Evolutionary conservation across 1,284 basidiomycete species (phyloP).

Genomic region (Ceratorhiza oryzae-sativae): DNA sequence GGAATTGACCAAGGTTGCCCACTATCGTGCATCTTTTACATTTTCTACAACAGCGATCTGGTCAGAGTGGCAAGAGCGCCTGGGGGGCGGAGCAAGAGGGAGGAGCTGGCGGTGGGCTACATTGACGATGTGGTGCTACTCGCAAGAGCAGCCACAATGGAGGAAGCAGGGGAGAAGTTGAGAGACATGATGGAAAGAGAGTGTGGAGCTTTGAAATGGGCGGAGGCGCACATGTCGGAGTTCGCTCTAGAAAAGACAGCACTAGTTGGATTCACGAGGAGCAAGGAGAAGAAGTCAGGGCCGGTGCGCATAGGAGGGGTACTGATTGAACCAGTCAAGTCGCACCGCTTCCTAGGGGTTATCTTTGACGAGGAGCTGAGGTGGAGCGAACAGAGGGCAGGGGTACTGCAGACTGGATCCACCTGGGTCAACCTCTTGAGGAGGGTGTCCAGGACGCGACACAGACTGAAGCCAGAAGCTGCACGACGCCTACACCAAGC

Average conservation of each 20-base stretch:
- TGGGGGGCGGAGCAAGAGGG: not conserved
- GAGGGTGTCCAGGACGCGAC: not conserved
- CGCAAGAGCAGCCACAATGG: slow-evolving; percentile 12
- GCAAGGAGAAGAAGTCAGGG: not conserved
- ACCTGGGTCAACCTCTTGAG: slow-evolving; percentile 1
- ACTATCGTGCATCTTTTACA: slow-evolving; percentile 44
- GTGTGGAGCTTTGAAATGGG: slow-evolving; percentile 10
- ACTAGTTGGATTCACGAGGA: slow-evolving; percentile 4
- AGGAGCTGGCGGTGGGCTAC: slow-evolving; percentile 25
- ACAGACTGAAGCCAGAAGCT: not conserved
- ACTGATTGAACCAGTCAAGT: not conserved
- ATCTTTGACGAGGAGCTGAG: slow-evolving; percentile 37
- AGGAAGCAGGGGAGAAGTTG: not conserved
- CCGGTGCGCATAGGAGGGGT: not conserved
- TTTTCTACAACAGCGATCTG: slow-evolving; percentile 5
- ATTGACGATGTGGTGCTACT: slow-evolving; percentile 36
- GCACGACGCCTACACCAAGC: slow-evolving; percentile 1
- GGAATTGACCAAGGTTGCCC: slow-evolving; percentile 52
- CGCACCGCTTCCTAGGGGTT: slow-evolving; percentile 37
- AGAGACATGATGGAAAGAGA: slow-evolving; percentile 20
- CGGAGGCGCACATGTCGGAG: not conserved
- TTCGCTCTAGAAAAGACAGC: slow-evolving; percentile 10
- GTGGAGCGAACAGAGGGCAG: slow-evolving; percentile 34
- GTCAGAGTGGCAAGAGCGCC: not conserved
- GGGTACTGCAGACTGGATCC: not conserved